Percentiles rank a stretch among this genome's conserved stretches.
phyloP scores from a whole-genome alignment of 768 basidiomycete species.

The Leccinum subgranulosum region DNA sequence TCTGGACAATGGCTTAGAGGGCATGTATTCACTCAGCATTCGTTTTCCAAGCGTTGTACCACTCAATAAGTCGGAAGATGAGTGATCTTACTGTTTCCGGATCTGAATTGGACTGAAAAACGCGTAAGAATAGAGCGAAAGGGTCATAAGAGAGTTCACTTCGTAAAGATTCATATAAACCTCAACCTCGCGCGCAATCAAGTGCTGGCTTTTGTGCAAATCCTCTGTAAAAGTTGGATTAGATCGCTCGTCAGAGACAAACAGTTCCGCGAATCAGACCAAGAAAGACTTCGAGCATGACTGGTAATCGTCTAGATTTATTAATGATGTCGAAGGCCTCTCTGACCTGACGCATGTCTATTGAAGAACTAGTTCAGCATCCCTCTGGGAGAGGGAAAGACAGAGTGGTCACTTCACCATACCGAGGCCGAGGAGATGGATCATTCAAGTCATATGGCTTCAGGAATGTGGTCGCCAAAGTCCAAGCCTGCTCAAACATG shows the following conservation, averaged over 20 bases:
- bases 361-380: neutral
- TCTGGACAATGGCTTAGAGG: neutral
- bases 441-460: slow-evolving; percentile 52
- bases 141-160: slow-evolving; percentile 34
- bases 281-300: slow-evolving; percentile 67
- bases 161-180: slow-evolving; percentile 59
- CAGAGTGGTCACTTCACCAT: slow-evolving; percentile 22
- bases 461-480: slow-evolving; percentile 49
- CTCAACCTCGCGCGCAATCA: slow-evolving; percentile 60
- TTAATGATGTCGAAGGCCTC: slow-evolving; percentile 58
- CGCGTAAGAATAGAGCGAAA: neutral
- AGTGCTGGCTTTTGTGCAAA: slow-evolving; percentile 53
- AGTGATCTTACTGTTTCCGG: slow-evolving; percentile 50
- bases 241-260: neutral
- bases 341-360: slow-evolving; percentile 49
- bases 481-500: slow-evolving; percentile 53
- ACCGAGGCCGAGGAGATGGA: slow-evolving; percentile 25
- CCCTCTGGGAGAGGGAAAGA: neutral
- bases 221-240: slow-evolving; percentile 44
- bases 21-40: slow-evolving; percentile 50
- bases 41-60: slow-evolving; percentile 77
- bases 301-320: slow-evolving; percentile 56
- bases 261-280: slow-evolving; percentile 39
- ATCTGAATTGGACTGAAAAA: slow-evolving; percentile 42
- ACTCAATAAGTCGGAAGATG: slow-evolving; percentile 58